Evolutionary conservation across 768 basidiomycete genomes (phyloP), one percentile per base, ranked within the genome.

Genomic region (Lyophyllum atratum): DNA sequence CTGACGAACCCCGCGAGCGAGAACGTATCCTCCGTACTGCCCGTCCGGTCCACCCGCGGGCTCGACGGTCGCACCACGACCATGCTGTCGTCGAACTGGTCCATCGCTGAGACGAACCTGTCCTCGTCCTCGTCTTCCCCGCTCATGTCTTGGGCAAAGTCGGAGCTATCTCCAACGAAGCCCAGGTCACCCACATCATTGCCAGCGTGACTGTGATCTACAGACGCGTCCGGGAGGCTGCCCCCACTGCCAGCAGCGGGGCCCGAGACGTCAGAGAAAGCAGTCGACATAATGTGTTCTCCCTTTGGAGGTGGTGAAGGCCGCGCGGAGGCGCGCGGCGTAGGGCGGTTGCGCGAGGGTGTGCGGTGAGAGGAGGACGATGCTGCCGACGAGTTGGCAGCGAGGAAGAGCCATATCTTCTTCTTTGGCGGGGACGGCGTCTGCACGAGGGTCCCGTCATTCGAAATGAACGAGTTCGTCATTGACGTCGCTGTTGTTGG

Each of bases 371-470:
- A 48, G 14, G 37, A 15, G 15, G 37, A n/a, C n/a, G n/a, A n/a
- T n/a, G n/a, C n/a, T n/a, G 37, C 11, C 7, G 8, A 17, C 5
- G 17, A 19, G 34, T 53, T n/a, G 4, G 42, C 54, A 19, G 52
- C 22, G 12, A 52, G 12, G n/a, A 60, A 21, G 25, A 60, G 2
- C 50, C 29, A 52, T 22, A 52, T 28, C 39, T 59, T 59, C 49
- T 60, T 60, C 15, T 29, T 56, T 14, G 11, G 11, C 4, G 50
- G 46, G 28, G 54, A 56, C 3, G 59, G 54, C 9, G 50, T 47
- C 40, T 56, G 59, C 2, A 52, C 24, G 6, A 60, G 54, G 9
- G 59, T 60, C 10, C 3, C 17, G 25, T 60, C 59, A 14, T 34
- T 50, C 2, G 47, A 25, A 6, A 48, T 15, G 1, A 46, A 47